Evolutionary conservation across 805 yeast genomes (phyloP).

Genomic region (Ogataea paradorogensis): DNA sequence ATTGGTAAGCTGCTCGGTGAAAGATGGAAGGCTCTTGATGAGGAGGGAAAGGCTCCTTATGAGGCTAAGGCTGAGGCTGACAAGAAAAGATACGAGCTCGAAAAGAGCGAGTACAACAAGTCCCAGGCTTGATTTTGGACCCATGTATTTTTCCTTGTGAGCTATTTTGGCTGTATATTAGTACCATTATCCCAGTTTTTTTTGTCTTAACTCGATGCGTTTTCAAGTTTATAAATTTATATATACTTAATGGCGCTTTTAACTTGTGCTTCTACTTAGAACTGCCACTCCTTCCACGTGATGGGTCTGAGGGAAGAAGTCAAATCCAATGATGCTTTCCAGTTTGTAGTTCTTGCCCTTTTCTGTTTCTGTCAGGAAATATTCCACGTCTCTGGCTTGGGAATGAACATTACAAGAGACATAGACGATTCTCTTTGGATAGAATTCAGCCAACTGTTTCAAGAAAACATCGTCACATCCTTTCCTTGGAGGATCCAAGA

Average conservation of each 20-base stretch:
- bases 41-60: constrained; percentile 84
- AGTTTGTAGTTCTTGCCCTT: constrained; percentile 63
- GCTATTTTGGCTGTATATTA: constrained; percentile 21
- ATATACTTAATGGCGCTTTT: constrained; percentile 4
- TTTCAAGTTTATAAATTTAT: constrained; percentile 3
- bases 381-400: constrained; percentile 91
- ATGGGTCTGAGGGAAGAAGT: constrained; percentile 75
- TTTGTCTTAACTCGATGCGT: constrained; percentile 8
- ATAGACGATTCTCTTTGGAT: constrained; percentile 87
- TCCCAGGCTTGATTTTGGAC: constrained; percentile 18
- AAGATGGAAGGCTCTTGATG: constrained; percentile 88
- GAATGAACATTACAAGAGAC: constrained; percentile 97
- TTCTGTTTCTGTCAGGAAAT: constrained; percentile 64
- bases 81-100: constrained; percentile 96
- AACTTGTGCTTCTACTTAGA: constrained; percentile 24
- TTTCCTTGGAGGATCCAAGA: constrained; percentile 95
- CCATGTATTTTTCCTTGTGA: constrained; percentile 2
- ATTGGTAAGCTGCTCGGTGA: constrained; percentile 95
- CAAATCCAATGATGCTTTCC: constrained; percentile 89
- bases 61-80: constrained; percentile 92
- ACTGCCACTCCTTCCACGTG: constrained; percentile 57
- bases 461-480: constrained; percentile 91
- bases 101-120: constrained; percentile 78
- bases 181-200: constrained; percentile 2
- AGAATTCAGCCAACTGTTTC: constrained; percentile 77